Base-by-base conservation (phyloP, 208 protist species). In the Strigomonas culicis region DNA sequence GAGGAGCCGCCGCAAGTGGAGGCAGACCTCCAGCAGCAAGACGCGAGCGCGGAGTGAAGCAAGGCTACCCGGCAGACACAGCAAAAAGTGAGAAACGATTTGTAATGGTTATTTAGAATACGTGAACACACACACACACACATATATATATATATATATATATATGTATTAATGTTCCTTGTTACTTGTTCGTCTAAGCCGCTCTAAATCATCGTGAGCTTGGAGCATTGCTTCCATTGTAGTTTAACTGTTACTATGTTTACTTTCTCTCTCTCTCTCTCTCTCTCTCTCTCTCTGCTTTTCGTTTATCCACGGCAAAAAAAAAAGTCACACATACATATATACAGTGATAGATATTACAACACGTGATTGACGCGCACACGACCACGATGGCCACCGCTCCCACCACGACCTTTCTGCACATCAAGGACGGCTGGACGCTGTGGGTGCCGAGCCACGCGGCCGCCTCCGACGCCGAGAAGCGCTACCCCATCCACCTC, bases 391-490 rank as follows among this genome's bases (percentile, higher is more conserved):
- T 32, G 8, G 25, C 3, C 6, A 3, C 6, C 4, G 7, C 11
- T 17, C 41, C 4, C 6, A 27, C 52, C 7, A 77, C 80, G 41
- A 91, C 93, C 59, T 95, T 92, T 68, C 67, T 95, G 19, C 78
- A 91, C 49, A 76, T 80, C 34, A 58, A 79, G 2, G 78, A 74
- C 49, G 86, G 86, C 19, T 79, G 89, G n/a, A 95, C 89, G 25
- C 59, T 95, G 58, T 95, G 89, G 89, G 86, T 95, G 55, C 84
- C 89, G 13, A 71, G 72, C n/a, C 89, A 95, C 75, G 77, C 72
- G 36, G 68, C 89, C 7, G 62, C 74, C 15, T 69, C 75, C 0
- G 46, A 27, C 32, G 86, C 92, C 62, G 84, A 67, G 28, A 75
- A 79, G 60, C 27, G 49, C 19, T 8, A 27, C 10, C 80, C 75